Conservation (phyloP, 805 yeast species). For the Jamesozyma jinghongensis region DNA sequence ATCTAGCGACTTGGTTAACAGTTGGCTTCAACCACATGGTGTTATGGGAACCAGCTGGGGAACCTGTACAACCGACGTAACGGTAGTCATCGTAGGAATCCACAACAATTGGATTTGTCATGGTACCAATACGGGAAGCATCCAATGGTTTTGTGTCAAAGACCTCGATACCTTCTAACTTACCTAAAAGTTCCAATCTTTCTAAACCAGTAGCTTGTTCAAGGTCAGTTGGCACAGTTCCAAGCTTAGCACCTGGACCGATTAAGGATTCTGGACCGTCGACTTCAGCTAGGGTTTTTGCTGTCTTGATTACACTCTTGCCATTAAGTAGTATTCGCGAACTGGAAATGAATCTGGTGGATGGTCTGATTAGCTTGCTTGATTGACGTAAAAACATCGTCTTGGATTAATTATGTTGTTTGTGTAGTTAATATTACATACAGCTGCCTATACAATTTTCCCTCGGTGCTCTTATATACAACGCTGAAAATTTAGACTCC, state of each 20-base stretch:
- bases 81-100: constrained; percentile 89
- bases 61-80: constrained; percentile 96
- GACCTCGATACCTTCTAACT: constrained; percentile 89
- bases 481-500: too few relatives aligned
- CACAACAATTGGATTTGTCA: constrained; percentile 78
- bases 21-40: constrained; percentile 90
- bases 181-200: constrained; percentile 90
- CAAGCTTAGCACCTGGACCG: constrained; percentile 84
- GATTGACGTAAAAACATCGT: constrained; percentile 33
- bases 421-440: not conserved
- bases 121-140: constrained; percentile 81
- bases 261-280: constrained; percentile 66
- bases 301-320: constrained; percentile 44
- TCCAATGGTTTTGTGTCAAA: constrained; percentile 85
- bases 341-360: constrained; percentile 29
- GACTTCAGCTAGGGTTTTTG: constrained; percentile 65
- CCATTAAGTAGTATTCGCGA: constrained; percentile 24
- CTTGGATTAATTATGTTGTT: not conserved
- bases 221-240: constrained; percentile 82
- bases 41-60: constrained; percentile 86
- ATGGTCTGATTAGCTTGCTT: constrained; percentile 23
- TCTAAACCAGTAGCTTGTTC: constrained; percentile 98
- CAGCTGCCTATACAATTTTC: not conserved
- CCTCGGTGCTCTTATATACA: too few relatives aligned
- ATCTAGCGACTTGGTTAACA: constrained; percentile 75